Conservation (phyloP, 306 rosid species). For the Acacia crassicarpa region DNA sequence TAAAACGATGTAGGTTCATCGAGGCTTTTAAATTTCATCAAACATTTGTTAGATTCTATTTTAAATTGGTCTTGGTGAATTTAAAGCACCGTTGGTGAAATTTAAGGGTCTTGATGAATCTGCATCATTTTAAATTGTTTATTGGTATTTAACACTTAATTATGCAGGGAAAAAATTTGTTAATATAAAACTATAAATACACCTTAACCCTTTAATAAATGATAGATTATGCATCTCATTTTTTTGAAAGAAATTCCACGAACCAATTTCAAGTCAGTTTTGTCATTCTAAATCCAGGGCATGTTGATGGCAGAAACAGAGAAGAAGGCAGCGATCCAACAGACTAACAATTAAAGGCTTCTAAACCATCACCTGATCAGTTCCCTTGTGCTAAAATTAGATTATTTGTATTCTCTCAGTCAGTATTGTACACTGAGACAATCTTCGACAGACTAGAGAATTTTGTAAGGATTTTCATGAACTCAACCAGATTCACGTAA, state of each 20-base stretch:
- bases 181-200: too few species aligned
- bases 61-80: too few species aligned
- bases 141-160: too few species aligned
- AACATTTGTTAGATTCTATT: fast-evolving
- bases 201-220: too few species aligned
- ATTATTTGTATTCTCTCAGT: neutral
- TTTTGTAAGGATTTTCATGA: neutral
- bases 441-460: neutral
- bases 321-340: neutral
- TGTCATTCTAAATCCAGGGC: too few species aligned
- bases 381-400: neutral
- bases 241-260: too few species aligned
- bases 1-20: too few species aligned
- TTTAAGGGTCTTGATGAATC: too few species aligned
- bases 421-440: neutral
- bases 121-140: too few species aligned
- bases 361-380: neutral
- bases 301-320: neutral
- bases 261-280: neutral
- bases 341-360: neutral
- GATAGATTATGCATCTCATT: neutral
- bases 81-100: too few species aligned
- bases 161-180: too few species aligned
- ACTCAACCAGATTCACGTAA: neutral
- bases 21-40: too few species aligned